These are phyloP conservation scores for Phoma sp. DNA, from an alignment of 2,329 filamentous ascomycete genomes.

Conservation along the genomic window DNA sequence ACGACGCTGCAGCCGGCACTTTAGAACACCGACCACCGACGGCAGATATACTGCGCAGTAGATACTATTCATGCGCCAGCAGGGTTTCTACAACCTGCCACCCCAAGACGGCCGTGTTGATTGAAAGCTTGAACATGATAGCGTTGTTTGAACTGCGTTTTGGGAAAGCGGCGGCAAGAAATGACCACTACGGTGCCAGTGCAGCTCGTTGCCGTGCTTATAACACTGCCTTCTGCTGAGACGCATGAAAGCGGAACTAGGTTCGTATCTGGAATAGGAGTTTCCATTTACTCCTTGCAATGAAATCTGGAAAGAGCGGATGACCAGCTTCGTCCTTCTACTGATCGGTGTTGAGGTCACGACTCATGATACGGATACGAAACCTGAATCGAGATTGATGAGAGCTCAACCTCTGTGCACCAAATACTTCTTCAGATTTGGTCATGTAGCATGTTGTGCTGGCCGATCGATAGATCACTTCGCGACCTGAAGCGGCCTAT, in stretches of 20 bases:
- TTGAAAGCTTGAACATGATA: background rate
- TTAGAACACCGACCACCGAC: background rate
- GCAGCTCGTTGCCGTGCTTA: background rate
- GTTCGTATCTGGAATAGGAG: background rate
- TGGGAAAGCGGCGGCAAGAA: background rate
- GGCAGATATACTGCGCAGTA: background rate
- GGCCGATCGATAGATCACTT: background rate
- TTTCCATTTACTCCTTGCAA: background rate
- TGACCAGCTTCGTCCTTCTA: background rate
- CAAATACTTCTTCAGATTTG: background rate
- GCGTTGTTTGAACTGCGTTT: background rate
- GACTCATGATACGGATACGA: background rate
- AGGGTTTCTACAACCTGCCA: background rate
- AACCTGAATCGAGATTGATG: background rate
- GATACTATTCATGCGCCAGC: background rate
- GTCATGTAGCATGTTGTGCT: background rate
- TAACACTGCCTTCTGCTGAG: background rate
- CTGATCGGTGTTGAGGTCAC: background rate
- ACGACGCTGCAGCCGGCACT: background rate
- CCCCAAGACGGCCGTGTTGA: background rate
- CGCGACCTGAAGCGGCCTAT: background rate
- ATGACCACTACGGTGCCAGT: background rate
- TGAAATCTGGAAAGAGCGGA: background rate
- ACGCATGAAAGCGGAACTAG: too few relatives aligned
- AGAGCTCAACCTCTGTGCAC: background rate